Base-by-base conservation (phyloP, 352 stramenopile species). In the Aphanomyces euteiches region DNA sequence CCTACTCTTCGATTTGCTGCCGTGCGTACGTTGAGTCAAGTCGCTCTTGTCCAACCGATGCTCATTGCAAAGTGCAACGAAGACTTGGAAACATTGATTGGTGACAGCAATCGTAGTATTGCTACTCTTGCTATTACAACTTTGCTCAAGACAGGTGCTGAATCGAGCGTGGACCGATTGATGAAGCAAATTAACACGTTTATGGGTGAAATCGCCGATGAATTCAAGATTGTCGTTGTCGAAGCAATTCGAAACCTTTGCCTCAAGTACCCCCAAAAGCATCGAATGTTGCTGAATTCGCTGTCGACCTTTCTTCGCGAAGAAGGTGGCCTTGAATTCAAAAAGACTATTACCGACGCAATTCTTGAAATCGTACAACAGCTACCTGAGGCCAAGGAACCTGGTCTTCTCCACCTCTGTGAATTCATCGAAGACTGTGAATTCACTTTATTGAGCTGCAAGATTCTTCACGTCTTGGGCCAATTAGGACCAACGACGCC, bases 161-260 rank as follows among this genome's bases (percentile, higher is more conserved):
- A 99, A 68, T 96, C 92, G 21, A 98, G 89, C 28, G 92, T 99
- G 21, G 97, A 99, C 77, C 88, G 96, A 39, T 75, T 99, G 19
- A 97, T 99, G 83, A 97, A 96, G 75, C 93, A 99, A 78, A 99
- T 99, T 71, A 97, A 92, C 5, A 95, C 93, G 1, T 99, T 99
- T 75, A 98, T 99, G 86, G 95, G 92, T 7, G 97, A 99, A 76
- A 99, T 99, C 67, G 95, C 95, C 0, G 98, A 99, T 75, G 98
- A 99, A 77, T 99, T 99, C 85, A 99, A 99, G 86, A 98, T 99
- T 67, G 96, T 99, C 1, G 93, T 99, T 28, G 97, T 99, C 36
- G 87, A 96, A 39, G 93, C 93, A 37, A 96, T 99, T 56, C 96
- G 98, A 65, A 96, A 98, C 67, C 76, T 99, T 36, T 99, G 96